Evolutionary conservation across 2,329 filamentous ascomycete genomes (phyloP), one percentile per base, ranked within the genome.

Genomic region (Aspergillus sp.): DNA sequence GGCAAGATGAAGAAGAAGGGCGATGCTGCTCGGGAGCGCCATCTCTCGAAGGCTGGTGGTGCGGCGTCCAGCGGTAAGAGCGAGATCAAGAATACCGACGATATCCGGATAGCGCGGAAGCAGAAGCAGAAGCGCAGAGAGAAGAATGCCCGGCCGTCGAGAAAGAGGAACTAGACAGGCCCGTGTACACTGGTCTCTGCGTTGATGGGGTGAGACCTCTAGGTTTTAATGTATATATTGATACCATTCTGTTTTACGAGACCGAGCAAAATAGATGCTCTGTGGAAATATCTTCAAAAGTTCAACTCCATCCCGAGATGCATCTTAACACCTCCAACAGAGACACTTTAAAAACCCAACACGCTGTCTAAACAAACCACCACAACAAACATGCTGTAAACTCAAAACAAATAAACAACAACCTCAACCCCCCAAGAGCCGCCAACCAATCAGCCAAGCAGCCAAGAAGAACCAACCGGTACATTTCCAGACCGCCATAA

Each of bases 1-100:
- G 83, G 96, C 65, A 87, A 88, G 73, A 88, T 90, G 80, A 96
- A 95, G 87, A 93, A 93, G 87, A 88, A 91, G 72, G 89, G 95
- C 18, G 87, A 87, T 16, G 92, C 92, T 72, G 93, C 94, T 50
- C 90, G 90, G 78, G 91, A 97, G 81, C 92, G 74, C 20, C 67
- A 71, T 56, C 58, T 71, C 29, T 67, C 65, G 3, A 70, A 70
- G 63, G 60, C 64, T 20, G 70, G 71, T 36, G 68, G 67, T 47
- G 69, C 67, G 3, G 71, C 70, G 66, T 87, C 88, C 32, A 84
- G 82, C 67, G 90, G 90, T 57, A 93, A 88, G 81, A 89, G 76
- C 67, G 94, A 97, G 81, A 79, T 98, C 71, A 92, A 89, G 81
- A 90, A 85, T 58, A 86, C 87, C 58, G 88, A 94, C 49, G 92